Percentiles rank a stretch among this genome's conserved stretches.
phyloP scores from a whole-genome alignment of 371 early-diverging fungal genomes.

The Mortierella sp. region DNA sequence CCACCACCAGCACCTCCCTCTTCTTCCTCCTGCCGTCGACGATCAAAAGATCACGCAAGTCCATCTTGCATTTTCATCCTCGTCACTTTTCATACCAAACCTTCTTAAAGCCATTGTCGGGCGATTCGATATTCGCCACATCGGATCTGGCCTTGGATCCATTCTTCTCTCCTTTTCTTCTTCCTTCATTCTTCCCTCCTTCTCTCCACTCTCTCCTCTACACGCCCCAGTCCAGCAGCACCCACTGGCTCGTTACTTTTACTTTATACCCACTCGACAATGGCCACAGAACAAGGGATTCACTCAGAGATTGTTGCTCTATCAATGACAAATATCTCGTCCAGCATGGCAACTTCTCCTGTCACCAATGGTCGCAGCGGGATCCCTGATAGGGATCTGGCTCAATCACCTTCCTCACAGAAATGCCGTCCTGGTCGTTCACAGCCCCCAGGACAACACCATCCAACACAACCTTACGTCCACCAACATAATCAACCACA shows the following conservation, averaged over 20 bases:
- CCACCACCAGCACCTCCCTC: constrained; percentile 7
- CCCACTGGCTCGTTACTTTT: not conserved
- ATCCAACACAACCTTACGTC: not conserved
- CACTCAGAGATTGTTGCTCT: constrained; percentile 20
- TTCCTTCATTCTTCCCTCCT: not conserved
- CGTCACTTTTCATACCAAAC: not conserved
- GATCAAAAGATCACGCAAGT: constrained; percentile 26
- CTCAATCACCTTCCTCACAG: constrained; percentile 12
- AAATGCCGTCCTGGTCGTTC: constrained; percentile 13
- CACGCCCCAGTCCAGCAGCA: not conserved
- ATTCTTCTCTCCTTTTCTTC: not conserved
- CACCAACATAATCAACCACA: constrained; percentile 18
- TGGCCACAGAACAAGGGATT: constrained; percentile 33
- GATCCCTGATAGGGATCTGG: not conserved
- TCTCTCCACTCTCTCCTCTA: not conserved
- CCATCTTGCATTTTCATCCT: constrained; percentile 12
- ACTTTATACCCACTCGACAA: not conserved
- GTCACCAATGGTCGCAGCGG: not conserved
- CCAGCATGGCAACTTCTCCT: constrained; percentile 15
- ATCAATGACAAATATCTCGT: constrained; percentile 18
- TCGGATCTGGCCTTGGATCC: not conserved
- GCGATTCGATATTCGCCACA: not conserved
- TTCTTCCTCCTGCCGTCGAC: constrained; percentile 12
- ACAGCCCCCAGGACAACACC: constrained; percentile 21
- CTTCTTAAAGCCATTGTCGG: not conserved